Evolutionary conservation across 1,284 basidiomycete species (phyloP), one percentile per base, ranked within the genome.

Genomic region (Ceratobasidium sp.): DNA sequence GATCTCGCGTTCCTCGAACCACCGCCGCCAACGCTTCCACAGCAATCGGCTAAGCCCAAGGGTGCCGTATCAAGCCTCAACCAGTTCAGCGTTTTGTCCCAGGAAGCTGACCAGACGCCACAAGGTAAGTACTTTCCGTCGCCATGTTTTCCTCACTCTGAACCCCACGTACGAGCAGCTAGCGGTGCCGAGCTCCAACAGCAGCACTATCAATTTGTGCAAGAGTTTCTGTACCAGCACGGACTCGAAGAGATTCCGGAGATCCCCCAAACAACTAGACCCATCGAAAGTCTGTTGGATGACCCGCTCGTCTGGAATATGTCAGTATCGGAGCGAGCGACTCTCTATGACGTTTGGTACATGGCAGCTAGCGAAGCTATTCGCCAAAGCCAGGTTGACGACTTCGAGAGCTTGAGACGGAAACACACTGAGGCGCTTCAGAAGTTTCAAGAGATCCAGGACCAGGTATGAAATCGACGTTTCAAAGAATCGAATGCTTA

Each of bases 301-400:
- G 57, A 64, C 25, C 54, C 46, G 19, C 40, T 46, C 8, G 79
- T 79, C 4, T 79, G 79, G 79, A 19, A 51, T 1, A 77, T 79
- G 78, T 76, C 76, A 1, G 40, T 34, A 2, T 49, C 6, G 22
- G 79, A 79, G 51, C 57, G 78, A 37, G 46, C n/a, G 9, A 44
- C 19, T 15, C 37, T 79, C 4, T 43, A 73, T n/a, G 52, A 77
- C 25, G 32, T 29, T 9, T 79, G 79, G 79, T 51, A 65, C 22
- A 51, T 43, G 7, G 52, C 67, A 19, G 68, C 74, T 11, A 70
- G 76, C 25, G 46, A 77, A 43, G 32, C 43, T 6, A 69, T 82
- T n/a, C 83, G 85, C 61, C 77, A 82, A 11, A 82, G 80, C 8
- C 83, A 86, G 49, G 81, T 84, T 0, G 82, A 83, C 77, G 86